These are phyloP conservation scores for Barnettozyma sucrosica DNA, from an alignment of 805 yeast species.

Conservation along the genomic window DNA sequence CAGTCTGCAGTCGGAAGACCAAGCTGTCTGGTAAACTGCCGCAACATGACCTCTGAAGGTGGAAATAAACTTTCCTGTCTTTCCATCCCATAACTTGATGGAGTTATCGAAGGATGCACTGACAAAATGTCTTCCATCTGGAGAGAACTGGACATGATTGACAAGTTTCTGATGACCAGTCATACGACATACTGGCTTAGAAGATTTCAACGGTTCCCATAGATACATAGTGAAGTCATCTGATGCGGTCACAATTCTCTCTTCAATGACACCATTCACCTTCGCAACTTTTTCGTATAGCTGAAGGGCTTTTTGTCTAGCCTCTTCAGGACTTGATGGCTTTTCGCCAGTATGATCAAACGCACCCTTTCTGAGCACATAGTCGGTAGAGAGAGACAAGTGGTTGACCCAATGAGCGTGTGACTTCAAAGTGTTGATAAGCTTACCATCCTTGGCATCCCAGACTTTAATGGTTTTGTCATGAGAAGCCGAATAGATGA, in stretches of 20 bases:
- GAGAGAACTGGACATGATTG: constrained; percentile 92
- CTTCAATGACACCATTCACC: constrained; percentile 59
- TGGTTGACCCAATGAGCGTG: constrained; percentile 99
- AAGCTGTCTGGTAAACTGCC: constrained; percentile 93
- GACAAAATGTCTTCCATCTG: constrained; percentile 87
- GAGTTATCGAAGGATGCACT: constrained; percentile 95
- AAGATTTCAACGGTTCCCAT: constrained; percentile 83
- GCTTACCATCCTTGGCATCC: constrained; percentile 75
- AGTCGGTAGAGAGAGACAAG: constrained; percentile 85
- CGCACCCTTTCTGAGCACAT: constrained; percentile 80
- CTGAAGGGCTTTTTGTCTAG: constrained; percentile 40
- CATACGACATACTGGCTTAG: constrained; percentile 87
- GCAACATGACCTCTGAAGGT: constrained; percentile 97
- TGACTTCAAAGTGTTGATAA: constrained; percentile 71
- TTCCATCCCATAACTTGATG: constrained; percentile 93
- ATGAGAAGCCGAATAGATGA: constrained; percentile 85
- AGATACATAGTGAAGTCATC: constrained; percentile 97
- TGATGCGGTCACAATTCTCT: constrained; percentile 87
- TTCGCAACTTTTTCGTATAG: constrained; percentile 54
- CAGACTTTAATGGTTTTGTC: constrained; percentile 91
- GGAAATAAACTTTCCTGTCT: constrained; percentile 81
- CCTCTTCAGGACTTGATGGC: constrained; percentile 41
- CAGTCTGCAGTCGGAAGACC: constrained; percentile 93
- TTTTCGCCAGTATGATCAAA: constrained; percentile 63
- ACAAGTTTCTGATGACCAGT: constrained; percentile 97